Evolutionary conservation across 2,329 filamentous ascomycete species (phyloP), one percentile per base, ranked within the genome.

Genomic region (Geosmithia putterillii): DNA sequence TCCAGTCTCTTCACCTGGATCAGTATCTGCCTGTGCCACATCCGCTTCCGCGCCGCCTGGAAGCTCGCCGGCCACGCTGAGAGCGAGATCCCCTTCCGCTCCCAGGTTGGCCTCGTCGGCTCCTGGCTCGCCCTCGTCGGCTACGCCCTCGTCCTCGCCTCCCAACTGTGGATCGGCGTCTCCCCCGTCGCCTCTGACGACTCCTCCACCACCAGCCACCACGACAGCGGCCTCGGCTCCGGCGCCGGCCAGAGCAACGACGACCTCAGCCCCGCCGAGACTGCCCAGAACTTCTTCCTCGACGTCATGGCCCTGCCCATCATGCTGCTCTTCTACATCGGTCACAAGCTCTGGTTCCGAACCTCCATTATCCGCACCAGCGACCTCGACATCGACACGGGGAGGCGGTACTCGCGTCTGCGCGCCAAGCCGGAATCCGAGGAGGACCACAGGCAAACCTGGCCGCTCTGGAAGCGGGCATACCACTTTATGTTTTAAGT

Each of bases 1-100:
- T 83, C 80, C 10, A 81, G 76, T 38, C 74, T 87, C 57, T 85
- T 89, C 65, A 88, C 83, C 6, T 89, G 85, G 85, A 77, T 72
- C 44, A 84, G 83, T 50, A 90, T 95, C 60, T 94, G 87, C 60
- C 66, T 94, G n/a, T 77, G 83, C 21, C 89, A 95, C 62, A 94
- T 95, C 56, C 86, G 88, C 44, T 95, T 95, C 74, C 86, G 89
- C 49, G 65, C 66, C 21, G 86, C 81, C n/a, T 94, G 87, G 86
- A 70, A 67, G 38, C 56, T 65, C 12, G 75, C 80, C 47, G 84
- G 83, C 38, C 82, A 81, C 57, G 71, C 67, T n/a, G 66, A 89
- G 32, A 69, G 79, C 44, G 85, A 94, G 53, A 72, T 96, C 7
- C 83, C 89, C 7, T 95, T 92, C 67, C 70, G 66, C 32, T 86